Conservation (phyloP, 2,329 filamentous ascomycete genomes). For the Apiospora malaysiana region DNA sequence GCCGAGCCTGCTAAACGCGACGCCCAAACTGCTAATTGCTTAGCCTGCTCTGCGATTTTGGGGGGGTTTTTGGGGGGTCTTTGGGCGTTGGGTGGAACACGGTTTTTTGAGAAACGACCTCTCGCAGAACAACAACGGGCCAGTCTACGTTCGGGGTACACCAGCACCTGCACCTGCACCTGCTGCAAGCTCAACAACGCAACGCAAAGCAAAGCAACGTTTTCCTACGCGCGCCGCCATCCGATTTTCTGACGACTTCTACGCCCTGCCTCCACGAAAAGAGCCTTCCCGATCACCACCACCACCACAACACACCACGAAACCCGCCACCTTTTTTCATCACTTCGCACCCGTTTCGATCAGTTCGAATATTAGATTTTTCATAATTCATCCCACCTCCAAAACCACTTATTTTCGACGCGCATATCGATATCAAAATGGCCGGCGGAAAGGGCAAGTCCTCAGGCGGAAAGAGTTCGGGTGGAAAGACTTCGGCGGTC, state of each 20-base stretch:
- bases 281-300: conserved; percentile 16
- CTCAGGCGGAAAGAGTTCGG: conserved; percentile 71
- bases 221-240: conserved; percentile 21
- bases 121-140: conserved; percentile 5
- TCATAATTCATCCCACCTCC: not conserved
- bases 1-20: not conserved
- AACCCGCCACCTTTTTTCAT: not conserved
- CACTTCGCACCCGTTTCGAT: not conserved
- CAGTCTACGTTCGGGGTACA: not conserved
- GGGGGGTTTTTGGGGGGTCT: not conserved
- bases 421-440: conserved; percentile 49
- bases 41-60: not conserved
- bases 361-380: not conserved
- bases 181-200: conserved; percentile 3
- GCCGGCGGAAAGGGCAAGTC: conserved; percentile 94
- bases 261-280: conserved; percentile 15
- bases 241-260: conserved; percentile 21
- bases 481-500: conserved; percentile 48
- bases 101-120: not conserved
- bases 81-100: conserved; percentile 2
- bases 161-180: not conserved
- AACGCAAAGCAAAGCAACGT: conserved; percentile 12
- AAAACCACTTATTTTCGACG: conserved; percentile 5
- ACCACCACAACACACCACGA: conserved; percentile 9
- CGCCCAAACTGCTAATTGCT: conserved; percentile 6